Percentiles rank a stretch among this genome's conserved stretches.
Conservation (phyloP, 83 land plant species). For the Picea abies region DNA sequence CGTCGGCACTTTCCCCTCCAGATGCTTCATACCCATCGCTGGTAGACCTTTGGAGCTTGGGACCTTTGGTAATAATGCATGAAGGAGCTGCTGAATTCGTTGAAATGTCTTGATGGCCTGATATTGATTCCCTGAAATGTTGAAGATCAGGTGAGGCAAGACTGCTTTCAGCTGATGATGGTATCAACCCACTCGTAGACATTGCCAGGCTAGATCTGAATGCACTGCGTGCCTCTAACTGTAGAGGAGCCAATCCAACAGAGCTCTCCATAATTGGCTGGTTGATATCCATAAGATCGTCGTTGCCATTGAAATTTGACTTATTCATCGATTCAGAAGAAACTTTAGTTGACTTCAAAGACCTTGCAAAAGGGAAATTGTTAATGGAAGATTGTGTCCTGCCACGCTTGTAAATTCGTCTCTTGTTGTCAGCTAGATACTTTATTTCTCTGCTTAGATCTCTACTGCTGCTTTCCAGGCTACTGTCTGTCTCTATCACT, state of each 20-base stretch:
- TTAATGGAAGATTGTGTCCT: conserved; percentile 11
- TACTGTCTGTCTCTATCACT: conserved; percentile 54
- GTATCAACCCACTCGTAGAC: conserved; percentile 40
- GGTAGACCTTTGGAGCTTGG: conserved; percentile 62
- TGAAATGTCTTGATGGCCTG: conserved; percentile 48
- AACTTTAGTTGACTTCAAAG: conserved; percentile 11
- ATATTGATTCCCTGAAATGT: conserved; percentile 49
- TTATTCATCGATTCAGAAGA: conserved; percentile 1
- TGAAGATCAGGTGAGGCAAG: conserved; percentile 69
- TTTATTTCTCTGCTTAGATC: conserved; percentile 26
- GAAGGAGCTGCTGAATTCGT: conserved; percentile 3
- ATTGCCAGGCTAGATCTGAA: conserved; percentile 52
- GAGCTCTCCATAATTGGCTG: conserved; percentile 18
- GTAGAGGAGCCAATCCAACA: conserved; percentile 57
- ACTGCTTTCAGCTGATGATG: conserved; percentile 77
- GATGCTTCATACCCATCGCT: conserved; percentile 96
- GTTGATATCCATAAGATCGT: conserved; percentile 11
- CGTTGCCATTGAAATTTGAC: background rate
- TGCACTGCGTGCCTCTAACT: conserved; percentile 66
- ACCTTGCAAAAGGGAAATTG: conserved; percentile 5
- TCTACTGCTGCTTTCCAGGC: conserved; percentile 52
- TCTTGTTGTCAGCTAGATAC: conserved; percentile 31
- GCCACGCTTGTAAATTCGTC: conserved; percentile 38
- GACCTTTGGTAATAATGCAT: background rate
- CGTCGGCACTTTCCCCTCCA: conserved; percentile 73